A percentile compares a stretch with the other conserved stretches of the same genome.
Conservation (phyloP, 1,284 basidiomycete genomes). For the Anthracocystis panici-leucophaei region DNA sequence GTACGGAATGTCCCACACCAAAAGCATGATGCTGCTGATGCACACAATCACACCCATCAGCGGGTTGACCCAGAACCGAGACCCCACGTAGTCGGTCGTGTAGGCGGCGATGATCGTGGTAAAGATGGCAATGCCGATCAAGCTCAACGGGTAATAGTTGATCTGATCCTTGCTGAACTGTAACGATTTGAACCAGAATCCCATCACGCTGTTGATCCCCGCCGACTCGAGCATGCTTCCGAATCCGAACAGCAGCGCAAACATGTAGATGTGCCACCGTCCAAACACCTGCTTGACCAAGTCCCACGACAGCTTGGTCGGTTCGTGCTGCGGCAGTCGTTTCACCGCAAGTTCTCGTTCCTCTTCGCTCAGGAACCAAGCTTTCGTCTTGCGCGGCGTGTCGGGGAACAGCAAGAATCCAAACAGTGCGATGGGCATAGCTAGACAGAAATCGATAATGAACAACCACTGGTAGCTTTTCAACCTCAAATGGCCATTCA, state of each 20-base stretch:
- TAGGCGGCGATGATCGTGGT: slow-evolving; percentile 44
- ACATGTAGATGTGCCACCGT: slow-evolving; percentile 73
- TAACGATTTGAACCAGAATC: slow-evolving; percentile 78
- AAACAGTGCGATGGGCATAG: slow-evolving; percentile 77
- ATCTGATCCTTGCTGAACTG: slow-evolving; percentile 31
- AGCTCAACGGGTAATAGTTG: slow-evolving; percentile 53
- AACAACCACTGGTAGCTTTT: slow-evolving; percentile 81
- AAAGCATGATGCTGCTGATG: slow-evolving; percentile 45
- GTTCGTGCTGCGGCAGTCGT: slow-evolving; percentile 71
- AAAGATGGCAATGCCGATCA: slow-evolving; percentile 51
- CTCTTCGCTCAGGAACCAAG: slow-evolving; percentile 76
- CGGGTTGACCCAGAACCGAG: slow-evolving; percentile 45
- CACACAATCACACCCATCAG: slow-evolving; percentile 45
- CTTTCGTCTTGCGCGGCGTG: slow-evolving; percentile 76
- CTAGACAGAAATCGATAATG: slow-evolving; percentile 80
- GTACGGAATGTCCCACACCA: slow-evolving; percentile 58
- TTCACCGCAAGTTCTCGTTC: slow-evolving; percentile 69
- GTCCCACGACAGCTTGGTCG: slow-evolving; percentile 66
- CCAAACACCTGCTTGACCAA: slow-evolving; percentile 74
- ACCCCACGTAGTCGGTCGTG: slow-evolving; percentile 38
- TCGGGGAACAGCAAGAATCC: slow-evolving; percentile 81
- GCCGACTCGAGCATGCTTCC: slow-evolving; percentile 79
- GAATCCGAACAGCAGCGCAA: slow-evolving; percentile 73
- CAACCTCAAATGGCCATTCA: slow-evolving; percentile 75
- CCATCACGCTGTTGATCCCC: slow-evolving; percentile 81